A percentile compares a stretch with the other conserved stretches of the same genome.
Conservation (phyloP, 192 early-diverging fungal genomes). For the Coemansia umbellata region DNA sequence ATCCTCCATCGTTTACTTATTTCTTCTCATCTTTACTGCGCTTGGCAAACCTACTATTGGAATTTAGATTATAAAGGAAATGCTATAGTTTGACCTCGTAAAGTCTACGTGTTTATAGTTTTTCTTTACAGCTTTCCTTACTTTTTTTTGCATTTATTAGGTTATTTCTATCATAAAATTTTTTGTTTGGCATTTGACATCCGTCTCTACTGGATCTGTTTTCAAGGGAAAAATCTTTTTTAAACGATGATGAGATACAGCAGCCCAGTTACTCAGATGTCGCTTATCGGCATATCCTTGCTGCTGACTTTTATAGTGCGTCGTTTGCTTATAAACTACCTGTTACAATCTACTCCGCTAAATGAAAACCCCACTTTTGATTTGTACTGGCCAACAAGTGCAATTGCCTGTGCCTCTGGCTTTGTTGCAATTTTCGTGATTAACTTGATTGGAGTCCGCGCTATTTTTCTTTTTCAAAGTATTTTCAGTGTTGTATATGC, state of each 20-base stretch:
- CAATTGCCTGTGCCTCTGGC: constrained; percentile 18
- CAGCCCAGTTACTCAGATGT: constrained; percentile 23
- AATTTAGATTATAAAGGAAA: too few species aligned
- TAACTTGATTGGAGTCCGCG: constrained; percentile 24
- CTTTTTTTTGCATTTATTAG: too few species aligned
- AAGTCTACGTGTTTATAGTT: too few species aligned
- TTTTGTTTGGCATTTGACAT: too few species aligned
- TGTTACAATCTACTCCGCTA: constrained; percentile 13
- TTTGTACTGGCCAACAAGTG: constrained; percentile 24
- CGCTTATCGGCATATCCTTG: constrained; percentile 11
- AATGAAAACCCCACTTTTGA: constrained; percentile 29
- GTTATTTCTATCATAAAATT: too few species aligned
- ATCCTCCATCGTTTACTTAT: too few species aligned
- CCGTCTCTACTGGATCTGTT: too few species aligned
- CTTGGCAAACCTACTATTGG: too few species aligned
- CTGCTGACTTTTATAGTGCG: constrained; percentile 19
- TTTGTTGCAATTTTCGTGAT: constrained; percentile 27
- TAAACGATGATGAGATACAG: constrained; percentile 20
- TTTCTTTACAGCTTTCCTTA: too few species aligned
- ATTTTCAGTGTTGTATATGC: constrained; percentile 18
- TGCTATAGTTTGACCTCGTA: too few species aligned
- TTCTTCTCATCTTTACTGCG: too few species aligned
- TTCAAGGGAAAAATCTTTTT: too few species aligned
- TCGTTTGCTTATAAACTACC: constrained; percentile 21
- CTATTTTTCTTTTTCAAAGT: constrained; percentile 17